Evolutionary conservation across 805 yeast species (phyloP), one percentile per base, ranked within the genome.

Genomic region (Lipomyces chichibuensis): DNA sequence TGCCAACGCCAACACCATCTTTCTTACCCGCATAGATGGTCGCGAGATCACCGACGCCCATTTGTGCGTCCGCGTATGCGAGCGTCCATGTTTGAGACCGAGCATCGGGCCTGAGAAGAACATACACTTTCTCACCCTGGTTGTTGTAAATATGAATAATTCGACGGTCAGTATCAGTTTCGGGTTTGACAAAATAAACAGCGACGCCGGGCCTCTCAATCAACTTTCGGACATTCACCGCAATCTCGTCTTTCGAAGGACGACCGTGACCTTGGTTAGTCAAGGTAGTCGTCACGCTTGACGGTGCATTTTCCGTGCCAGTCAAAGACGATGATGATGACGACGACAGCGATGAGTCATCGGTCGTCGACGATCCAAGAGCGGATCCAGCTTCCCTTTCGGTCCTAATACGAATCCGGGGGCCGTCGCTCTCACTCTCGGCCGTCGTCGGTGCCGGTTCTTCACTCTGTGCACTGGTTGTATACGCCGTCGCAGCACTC

Each of bases 1-100:
- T 59, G 33, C 71, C 71, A 8, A 35, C 66, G 20, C 70, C 71
- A 27, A 49, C 61, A 2, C 69, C 69, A 39, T 63, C 64, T 11
- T 64, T 52, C 53, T 33, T 57, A 52, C 71, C 71, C 33, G 71
- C 69, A 27, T 68, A 68, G n/a, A 68, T 68, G 35, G 71, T 68
- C 11, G 71, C 71, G 14, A 68, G 29, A 37, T 66, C 67, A 11
- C 65, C 65, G 29, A 55, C 37, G 3, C 62, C 64, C 27, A 46
- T 11, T 8, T 57, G 55, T 27, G 60, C 62, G 39, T 68, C 71
- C 2, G 67, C 67, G 55, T 68, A 68, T 11, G 63, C 64, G 6
- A 68, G 62, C 17, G 71, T 66, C 71, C 71, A 68, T 11, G 70
- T 68, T 49, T 67, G 51, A 14, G 69, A 66, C 29, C 56, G 49